Percentiles rank a stretch among this genome's conserved stretches.
phyloP scores from a whole-genome alignment of 2,329 filamentous ascomycete genomes.

The Diaporthe humulicola region DNA sequence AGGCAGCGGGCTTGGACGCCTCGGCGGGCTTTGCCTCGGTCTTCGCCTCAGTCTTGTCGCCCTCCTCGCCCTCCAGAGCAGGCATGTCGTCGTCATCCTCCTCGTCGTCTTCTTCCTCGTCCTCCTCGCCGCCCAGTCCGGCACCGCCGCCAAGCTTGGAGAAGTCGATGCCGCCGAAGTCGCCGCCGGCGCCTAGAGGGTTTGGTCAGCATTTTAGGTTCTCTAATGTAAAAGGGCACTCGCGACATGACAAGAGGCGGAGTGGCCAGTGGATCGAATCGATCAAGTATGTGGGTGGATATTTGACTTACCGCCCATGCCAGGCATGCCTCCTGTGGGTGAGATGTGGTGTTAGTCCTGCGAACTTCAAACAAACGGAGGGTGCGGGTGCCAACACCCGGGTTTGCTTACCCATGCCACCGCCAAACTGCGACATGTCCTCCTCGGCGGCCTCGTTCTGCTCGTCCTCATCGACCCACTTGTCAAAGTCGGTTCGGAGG shows the following conservation, averaged over 20 bases:
- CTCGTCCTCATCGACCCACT: slow-evolving; percentile 99
- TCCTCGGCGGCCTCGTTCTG: slow-evolving; percentile 91
- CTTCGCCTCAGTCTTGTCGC: slow-evolving; percentile 51
- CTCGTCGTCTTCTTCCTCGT: slow-evolving; percentile 66
- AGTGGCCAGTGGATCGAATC: neutral
- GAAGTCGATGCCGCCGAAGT: slow-evolving; percentile 93
- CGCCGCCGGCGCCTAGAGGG: slow-evolving; percentile 61
- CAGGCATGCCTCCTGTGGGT: slow-evolving; percentile 65
- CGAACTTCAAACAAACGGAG: slow-evolving; percentile 14
- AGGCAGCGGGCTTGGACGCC: slow-evolving; percentile 54
- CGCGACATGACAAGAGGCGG: neutral
- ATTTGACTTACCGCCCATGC: slow-evolving; percentile 62
- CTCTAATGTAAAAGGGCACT: neutral
- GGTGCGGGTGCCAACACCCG: slow-evolving; percentile 11
- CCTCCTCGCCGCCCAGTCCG: slow-evolving; percentile 60
- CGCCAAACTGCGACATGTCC: slow-evolving; percentile 76
- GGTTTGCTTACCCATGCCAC: slow-evolving; percentile 69
- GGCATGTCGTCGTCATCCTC: slow-evolving; percentile 89
- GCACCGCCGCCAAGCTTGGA: slow-evolving; percentile 84
- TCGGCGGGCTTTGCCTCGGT: slow-evolving; percentile 52
- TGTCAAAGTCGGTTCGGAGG: slow-evolving; percentile 99
- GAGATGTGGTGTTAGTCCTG: slow-evolving; percentile 41
- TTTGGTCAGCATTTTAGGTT: slow-evolving; percentile 28
- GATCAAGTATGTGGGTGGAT: neutral
- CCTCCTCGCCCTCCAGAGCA: slow-evolving; percentile 76